These are phyloP conservation scores for Aspergillus fumigatiaffinis DNA, from an alignment of 2,329 filamentous ascomycete species.

Conservation along the genomic window DNA sequence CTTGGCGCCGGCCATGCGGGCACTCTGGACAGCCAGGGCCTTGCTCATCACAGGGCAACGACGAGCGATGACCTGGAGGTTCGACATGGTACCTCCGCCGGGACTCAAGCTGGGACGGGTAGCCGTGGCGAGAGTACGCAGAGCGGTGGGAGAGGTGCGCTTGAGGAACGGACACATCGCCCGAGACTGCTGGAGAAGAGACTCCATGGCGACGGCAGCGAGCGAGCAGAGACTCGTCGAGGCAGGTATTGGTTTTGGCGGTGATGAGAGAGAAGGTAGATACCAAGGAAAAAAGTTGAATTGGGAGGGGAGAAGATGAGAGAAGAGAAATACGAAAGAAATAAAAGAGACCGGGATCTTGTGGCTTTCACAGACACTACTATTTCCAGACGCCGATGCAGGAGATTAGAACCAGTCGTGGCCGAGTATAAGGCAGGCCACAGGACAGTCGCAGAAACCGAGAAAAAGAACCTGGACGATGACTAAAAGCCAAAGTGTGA, in stretches of 20 bases:
- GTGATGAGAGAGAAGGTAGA: not conserved
- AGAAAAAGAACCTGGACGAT: not conserved
- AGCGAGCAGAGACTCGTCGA: not conserved
- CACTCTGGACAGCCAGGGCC: slow-evolving; percentile 79
- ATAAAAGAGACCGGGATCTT: not conserved
- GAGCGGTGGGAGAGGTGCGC: slow-evolving; percentile 84
- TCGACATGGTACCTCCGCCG: slow-evolving; percentile 91
- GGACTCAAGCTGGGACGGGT: slow-evolving; percentile 62
- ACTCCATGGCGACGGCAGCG: slow-evolving; percentile 64
- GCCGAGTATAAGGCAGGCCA: not conserved
- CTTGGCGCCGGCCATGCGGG: slow-evolving; percentile 37
- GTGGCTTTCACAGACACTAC: not conserved
- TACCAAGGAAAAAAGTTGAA: not conserved
- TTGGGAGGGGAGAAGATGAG: slow-evolving; percentile 6
- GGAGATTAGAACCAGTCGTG: not conserved
- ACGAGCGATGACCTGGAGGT: slow-evolving; percentile 87
- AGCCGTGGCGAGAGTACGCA: slow-evolving; percentile 77
- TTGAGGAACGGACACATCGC: slow-evolving; percentile 96
- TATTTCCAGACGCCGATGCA: not conserved
- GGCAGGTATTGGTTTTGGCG: not conserved
- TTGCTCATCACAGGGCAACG: slow-evolving; percentile 99
- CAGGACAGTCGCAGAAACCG: no score
- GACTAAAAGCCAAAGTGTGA: no score
- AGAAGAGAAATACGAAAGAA: slow-evolving; percentile 3
- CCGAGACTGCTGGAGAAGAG: slow-evolving; percentile 90